A percentile compares a stretch with the other conserved stretches of the same genome.
phyloP scores from a whole-genome alignment of 768 basidiomycete species.

The Podaxis sp. region DNA sequence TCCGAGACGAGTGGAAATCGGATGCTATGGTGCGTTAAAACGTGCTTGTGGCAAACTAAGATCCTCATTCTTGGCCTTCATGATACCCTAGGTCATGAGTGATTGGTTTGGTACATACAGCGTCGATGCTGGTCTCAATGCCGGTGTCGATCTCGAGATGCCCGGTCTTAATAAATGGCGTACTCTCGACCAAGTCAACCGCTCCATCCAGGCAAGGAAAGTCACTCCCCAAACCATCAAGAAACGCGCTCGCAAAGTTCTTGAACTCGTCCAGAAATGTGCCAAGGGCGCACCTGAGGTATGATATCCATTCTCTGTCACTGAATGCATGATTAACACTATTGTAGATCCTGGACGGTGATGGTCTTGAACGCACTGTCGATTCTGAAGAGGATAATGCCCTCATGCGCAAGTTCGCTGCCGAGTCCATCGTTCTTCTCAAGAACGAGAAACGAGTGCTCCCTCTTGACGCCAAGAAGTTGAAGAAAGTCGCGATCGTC shows the following conservation, averaged over 20 bases:
- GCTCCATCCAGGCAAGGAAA: conserved; percentile 61
- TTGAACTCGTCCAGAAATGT: conserved; percentile 70
- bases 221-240: conserved; percentile 64
- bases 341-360: conserved; percentile 64
- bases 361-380: conserved; percentile 61
- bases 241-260: conserved; percentile 62
- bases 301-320: conserved; percentile 8
- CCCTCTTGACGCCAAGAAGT: conserved; percentile 45
- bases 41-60: neutral
- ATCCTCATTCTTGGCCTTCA: neutral
- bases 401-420: conserved; percentile 68
- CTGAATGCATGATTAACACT: neutral
- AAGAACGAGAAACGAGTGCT: conserved; percentile 63
- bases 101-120: conserved; percentile 83
- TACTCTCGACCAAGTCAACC: conserved; percentile 62
- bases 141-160: conserved; percentile 83
- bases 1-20: conserved; percentile 72
- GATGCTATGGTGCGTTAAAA: conserved; percentile 48
- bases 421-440: conserved; percentile 70
- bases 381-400: conserved; percentile 61
- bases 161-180: conserved; percentile 78
- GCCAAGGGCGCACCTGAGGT: conserved; percentile 69
- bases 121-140: conserved; percentile 62
- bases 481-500: conserved; percentile 75
- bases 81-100: conserved; percentile 59